Evolutionary conservation across 768 basidiomycete species (phyloP).

Genomic region (Lentinula sp.): DNA sequence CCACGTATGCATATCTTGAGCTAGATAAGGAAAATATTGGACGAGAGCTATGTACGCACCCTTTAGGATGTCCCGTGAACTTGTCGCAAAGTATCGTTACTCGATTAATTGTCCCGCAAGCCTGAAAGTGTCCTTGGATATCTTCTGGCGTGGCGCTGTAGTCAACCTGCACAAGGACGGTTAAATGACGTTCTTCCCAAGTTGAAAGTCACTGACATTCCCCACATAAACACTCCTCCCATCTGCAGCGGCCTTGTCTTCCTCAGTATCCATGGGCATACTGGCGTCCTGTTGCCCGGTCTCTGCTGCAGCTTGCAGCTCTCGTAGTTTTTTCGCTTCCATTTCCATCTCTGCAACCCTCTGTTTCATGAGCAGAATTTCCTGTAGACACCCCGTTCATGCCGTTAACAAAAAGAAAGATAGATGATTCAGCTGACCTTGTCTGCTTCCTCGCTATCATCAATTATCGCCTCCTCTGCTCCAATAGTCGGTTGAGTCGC

Average conservation of each 20-base stretch:
- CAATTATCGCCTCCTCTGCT: constrained; percentile 32
- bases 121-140: constrained; percentile 94
- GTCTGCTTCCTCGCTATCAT: constrained; percentile 61
- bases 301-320: constrained; percentile 77
- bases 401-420: not conserved
- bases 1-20: constrained; percentile 92
- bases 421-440: constrained; percentile 32
- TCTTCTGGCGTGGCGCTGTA: constrained; percentile 97
- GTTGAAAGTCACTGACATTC: constrained; percentile 58
- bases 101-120: constrained; percentile 96
- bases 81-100: constrained; percentile 99
- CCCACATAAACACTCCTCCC: constrained; percentile 89
- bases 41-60: constrained; percentile 38
- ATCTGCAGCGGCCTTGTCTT: constrained; percentile 80
- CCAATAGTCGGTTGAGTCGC: constrained; percentile 33
- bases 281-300: constrained; percentile 40
- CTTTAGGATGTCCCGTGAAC: constrained; percentile 99
- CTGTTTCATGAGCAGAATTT: constrained; percentile 88
- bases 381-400: constrained; percentile 35
- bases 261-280: constrained; percentile 69
- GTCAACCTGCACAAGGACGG: constrained; percentile 65
- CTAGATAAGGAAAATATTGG: not conserved
- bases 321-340: constrained; percentile 82
- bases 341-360: constrained; percentile 91
- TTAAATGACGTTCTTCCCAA: constrained; percentile 6